Conservation (phyloP, 345 rosid species). For the Rhizophora apiculata region DNA sequence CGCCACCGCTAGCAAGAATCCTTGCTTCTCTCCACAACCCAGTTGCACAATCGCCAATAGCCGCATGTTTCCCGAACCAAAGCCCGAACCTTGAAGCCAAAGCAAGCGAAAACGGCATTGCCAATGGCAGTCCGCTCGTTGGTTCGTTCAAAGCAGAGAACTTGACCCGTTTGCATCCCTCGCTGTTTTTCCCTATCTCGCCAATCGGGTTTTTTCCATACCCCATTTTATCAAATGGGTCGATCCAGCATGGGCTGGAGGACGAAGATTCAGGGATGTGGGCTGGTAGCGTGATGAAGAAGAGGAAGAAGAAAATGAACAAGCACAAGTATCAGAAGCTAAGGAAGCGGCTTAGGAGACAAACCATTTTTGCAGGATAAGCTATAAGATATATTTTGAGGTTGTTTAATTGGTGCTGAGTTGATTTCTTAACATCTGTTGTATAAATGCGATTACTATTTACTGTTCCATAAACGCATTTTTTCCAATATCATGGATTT, state of each 20-base stretch:
- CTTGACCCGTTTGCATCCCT: conserved; percentile 9
- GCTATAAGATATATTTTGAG: too few species aligned
- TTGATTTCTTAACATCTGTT: too few species aligned
- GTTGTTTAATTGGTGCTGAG: too few species aligned
- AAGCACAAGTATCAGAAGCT: conserved; percentile 15
- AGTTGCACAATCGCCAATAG: neutral
- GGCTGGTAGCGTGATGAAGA: conserved; percentile 19
- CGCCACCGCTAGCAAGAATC: conserved; percentile 4
- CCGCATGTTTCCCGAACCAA: conserved; percentile 3
- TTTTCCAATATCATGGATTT: too few species aligned
- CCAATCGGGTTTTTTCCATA: conserved; percentile 30
- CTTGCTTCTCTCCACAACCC: conserved; percentile 12
- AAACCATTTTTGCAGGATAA: too few species aligned
- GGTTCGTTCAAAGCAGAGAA: conserved; percentile 9
- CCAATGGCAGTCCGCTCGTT: conserved; percentile 7
- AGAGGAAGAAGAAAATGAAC: conserved; percentile 22
- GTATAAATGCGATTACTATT: too few species aligned
- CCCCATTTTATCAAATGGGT: conserved; percentile 25
- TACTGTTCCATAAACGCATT: too few species aligned
- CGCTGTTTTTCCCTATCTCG: conserved; percentile 35
- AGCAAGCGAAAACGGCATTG: neutral
- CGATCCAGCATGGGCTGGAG: conserved; percentile 22
- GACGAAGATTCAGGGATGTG: conserved; percentile 15
- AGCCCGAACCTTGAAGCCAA: neutral
- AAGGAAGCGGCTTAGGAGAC: conserved; percentile 10